A percentile compares a stretch with the other conserved stretches of the same genome.
These are phyloP conservation scores for Litchi chinensis DNA, from an alignment of 345 rosid species.

Conservation along the genomic window DNA sequence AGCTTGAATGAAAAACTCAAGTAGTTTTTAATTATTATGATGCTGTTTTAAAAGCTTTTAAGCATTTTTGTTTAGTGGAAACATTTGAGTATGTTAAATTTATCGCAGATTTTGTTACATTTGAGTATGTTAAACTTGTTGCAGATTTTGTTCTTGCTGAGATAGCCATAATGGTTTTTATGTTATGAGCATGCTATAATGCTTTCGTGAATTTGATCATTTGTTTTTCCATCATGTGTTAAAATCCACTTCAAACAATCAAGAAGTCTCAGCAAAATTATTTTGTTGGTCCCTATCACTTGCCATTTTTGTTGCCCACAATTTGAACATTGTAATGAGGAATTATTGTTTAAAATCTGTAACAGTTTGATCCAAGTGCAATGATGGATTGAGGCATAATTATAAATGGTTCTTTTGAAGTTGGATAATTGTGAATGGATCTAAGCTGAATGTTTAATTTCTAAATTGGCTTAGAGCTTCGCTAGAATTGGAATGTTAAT, in stretches of 20 bases:
- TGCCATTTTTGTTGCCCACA: no score
- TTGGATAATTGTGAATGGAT: no score
- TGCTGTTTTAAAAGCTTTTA: background rate
- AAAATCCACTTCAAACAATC: background rate
- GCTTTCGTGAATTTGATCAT: background rate
- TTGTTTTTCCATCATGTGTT: background rate
- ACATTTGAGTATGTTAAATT: conserved; percentile 9
- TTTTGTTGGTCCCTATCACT: no score
- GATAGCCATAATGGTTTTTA: conserved; percentile 10
- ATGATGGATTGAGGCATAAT: no score
- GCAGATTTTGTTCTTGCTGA: conserved; percentile 7
- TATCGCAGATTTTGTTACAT: conserved; percentile 11
- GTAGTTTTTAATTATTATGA: background rate
- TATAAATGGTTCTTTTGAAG: no score
- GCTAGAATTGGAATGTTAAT: no score
- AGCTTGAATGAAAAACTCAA: conserved; percentile 35
- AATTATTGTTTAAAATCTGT: no score
- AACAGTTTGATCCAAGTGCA: no score
- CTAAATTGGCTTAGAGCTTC: no score
- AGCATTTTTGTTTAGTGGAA: conserved; percentile 6
- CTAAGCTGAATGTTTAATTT: no score
- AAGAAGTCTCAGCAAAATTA: background rate
- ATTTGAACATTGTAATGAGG: no score
- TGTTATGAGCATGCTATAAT: conserved; percentile 4
- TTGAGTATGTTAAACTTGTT: conserved; percentile 11